A percentile compares a stretch with the other conserved stretches of the same genome.
These are phyloP conservation scores for Reutealis trisperma DNA, from an alignment of 345 rosid species.

Conservation along the genomic window DNA sequence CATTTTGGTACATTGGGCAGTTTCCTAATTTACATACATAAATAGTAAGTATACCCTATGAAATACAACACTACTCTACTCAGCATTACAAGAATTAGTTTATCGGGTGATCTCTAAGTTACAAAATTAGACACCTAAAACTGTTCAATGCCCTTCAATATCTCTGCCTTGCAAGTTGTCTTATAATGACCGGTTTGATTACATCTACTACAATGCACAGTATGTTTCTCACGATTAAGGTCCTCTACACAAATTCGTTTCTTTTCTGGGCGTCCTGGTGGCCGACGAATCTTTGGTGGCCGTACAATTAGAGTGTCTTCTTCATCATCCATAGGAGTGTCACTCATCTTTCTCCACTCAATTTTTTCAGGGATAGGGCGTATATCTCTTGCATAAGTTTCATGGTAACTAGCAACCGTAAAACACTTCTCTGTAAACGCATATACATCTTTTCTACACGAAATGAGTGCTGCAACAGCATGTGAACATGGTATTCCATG, in stretches of 20 bases:
- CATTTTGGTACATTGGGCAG: background rate
- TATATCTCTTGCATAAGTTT: constrained; percentile 47
- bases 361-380: constrained; percentile 39
- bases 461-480: constrained; percentile 54
- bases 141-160: constrained; percentile 37
- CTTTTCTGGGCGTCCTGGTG: constrained; percentile 65
- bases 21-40: constrained; percentile 5
- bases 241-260: constrained; percentile 51
- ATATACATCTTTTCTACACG: constrained; percentile 45
- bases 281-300: constrained; percentile 54
- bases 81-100: background rate
- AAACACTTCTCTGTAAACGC: constrained; percentile 49
- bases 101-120: background rate
- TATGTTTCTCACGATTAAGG: constrained; percentile 48
- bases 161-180: constrained; percentile 59
- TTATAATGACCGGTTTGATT: constrained; percentile 59
- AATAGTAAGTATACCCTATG: background rate
- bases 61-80: background rate
- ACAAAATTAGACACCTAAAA: constrained; percentile 29
- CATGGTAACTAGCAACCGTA: constrained; percentile 46
- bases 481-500: constrained; percentile 63
- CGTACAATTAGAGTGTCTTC: constrained; percentile 36
- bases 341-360: constrained; percentile 40
- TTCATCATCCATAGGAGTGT: constrained; percentile 12
- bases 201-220: constrained; percentile 56